phyloP scores from a whole-genome alignment of 208 protist genomes.

The Leishmania tropica region DNA sequence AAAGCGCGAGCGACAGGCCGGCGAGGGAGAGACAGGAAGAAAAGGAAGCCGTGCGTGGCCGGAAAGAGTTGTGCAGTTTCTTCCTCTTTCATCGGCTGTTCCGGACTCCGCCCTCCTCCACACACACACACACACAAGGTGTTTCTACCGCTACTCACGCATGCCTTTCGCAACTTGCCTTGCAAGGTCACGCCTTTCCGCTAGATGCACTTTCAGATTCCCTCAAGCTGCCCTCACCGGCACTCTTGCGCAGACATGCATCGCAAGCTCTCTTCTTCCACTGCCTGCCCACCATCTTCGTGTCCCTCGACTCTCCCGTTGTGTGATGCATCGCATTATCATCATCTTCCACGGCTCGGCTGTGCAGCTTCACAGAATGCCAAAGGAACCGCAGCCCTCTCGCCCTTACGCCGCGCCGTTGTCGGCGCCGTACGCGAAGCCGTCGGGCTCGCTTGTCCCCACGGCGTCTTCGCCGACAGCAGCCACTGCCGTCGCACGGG shows the following conservation, averaged over 20 bases:
- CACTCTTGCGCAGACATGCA: background rate
- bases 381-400: constrained; percentile 26
- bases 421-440: constrained; percentile 25
- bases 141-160: background rate
- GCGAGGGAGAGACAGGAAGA: background rate
- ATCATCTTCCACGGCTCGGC: background rate
- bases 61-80: background rate
- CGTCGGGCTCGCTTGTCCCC: constrained; percentile 6
- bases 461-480: constrained; percentile 13
- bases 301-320: background rate
- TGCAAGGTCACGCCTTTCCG: background rate
- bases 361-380: constrained; percentile 13
- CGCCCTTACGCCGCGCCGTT: constrained; percentile 11
- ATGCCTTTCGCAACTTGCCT: background rate
- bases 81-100: background rate
- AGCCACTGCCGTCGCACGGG: constrained; percentile 8
- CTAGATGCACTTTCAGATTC: background rate
- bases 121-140: background rate
- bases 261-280: background rate
- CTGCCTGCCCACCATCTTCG: background rate
- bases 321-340: background rate
- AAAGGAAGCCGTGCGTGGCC: background rate
- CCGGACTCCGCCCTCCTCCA: background rate
- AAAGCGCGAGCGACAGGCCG: background rate
- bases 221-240: background rate